phyloP scores from a whole-genome alignment of 768 basidiomycete species.

The Boletus sp. region DNA sequence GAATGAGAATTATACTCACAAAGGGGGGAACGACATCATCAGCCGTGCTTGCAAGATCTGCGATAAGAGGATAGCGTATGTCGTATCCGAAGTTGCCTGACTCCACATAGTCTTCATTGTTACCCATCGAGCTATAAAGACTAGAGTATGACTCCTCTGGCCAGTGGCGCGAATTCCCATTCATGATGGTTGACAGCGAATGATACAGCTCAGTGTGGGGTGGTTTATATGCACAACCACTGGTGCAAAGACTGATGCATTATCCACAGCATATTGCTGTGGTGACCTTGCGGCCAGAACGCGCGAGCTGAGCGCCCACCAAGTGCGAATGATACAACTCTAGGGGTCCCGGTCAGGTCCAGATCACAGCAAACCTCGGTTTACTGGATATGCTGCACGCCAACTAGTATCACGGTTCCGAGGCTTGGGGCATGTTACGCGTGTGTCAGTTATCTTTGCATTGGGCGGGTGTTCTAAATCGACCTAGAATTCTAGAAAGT shows the following conservation, averaged over 20 bases:
- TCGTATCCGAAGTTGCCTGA: not conserved
- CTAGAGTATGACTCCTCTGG: constrained; percentile 2
- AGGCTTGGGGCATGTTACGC: constrained; percentile 11
- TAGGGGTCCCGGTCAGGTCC: not conserved
- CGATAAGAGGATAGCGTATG: not conserved
- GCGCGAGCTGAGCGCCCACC: not conserved
- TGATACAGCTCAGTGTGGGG: not conserved
- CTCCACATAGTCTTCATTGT: not conserved
- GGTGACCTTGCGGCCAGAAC: not conserved
- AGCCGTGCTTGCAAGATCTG: not conserved
- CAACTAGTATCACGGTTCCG: constrained; percentile 20
- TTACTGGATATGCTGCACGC: not conserved
- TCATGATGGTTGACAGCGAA: constrained; percentile 14
- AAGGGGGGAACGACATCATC: not conserved
- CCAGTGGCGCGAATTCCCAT: not conserved
- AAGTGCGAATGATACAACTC: not conserved
- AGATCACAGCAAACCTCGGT: constrained; percentile 4
- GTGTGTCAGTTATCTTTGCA: not conserved
- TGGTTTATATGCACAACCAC: constrained; percentile 12
- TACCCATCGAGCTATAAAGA: not conserved
- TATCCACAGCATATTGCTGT: constrained; percentile 28
- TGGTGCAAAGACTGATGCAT: not conserved
- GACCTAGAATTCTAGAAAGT: constrained; percentile 13
- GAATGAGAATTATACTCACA: constrained; percentile 12
- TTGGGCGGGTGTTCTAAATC: not conserved